phyloP scores from a whole-genome alignment of 306 rosid genomes.

The Gastrolobium bilobum region DNA sequence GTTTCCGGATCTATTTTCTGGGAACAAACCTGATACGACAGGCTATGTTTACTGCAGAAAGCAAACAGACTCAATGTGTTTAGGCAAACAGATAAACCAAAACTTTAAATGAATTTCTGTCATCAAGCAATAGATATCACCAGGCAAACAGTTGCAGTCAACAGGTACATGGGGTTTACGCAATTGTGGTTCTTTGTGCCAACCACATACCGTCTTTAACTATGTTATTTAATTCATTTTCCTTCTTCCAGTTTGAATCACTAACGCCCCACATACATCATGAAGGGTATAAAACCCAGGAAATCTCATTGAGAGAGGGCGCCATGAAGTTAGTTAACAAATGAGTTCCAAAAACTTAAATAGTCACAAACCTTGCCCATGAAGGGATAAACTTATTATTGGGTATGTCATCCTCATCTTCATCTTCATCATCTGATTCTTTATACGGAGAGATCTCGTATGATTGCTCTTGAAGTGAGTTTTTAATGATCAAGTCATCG shows the following conservation, averaged over 20 bases:
- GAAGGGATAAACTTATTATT: slow-evolving; percentile 76
- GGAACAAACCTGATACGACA: slow-evolving; percentile 62
- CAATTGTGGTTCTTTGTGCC: slow-evolving; percentile 17
- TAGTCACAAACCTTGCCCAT: slow-evolving; percentile 84
- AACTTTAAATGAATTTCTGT: slow-evolving; percentile 15
- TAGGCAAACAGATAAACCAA: slow-evolving; percentile 37
- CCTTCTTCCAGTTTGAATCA: slow-evolving; percentile 20
- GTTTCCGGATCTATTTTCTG: slow-evolving; percentile 66
- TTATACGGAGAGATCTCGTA: slow-evolving; percentile 93
- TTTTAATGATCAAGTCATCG: slow-evolving; percentile 40
- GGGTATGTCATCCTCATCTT: slow-evolving; percentile 65
- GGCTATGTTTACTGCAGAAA: slow-evolving; percentile 73
- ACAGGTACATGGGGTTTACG: background rate
- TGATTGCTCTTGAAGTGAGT: slow-evolving; percentile 65
- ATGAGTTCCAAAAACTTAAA: slow-evolving; percentile 9
- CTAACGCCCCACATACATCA: slow-evolving; percentile 1
- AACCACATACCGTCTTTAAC: slow-evolving; percentile 24
- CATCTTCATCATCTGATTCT: slow-evolving; percentile 91
- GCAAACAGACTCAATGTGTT: slow-evolving; percentile 45
- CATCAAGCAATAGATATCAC: slow-evolving; percentile 21
- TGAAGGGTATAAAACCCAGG: background rate
- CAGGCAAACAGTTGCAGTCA: background rate
- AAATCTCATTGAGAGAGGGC: background rate
- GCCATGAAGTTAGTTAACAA: background rate
- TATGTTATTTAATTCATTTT: slow-evolving; percentile 30